These are phyloP conservation scores for Coemansia sp. DNA, from an alignment of 192 early-diverging fungal species.

Conservation along the genomic window DNA sequence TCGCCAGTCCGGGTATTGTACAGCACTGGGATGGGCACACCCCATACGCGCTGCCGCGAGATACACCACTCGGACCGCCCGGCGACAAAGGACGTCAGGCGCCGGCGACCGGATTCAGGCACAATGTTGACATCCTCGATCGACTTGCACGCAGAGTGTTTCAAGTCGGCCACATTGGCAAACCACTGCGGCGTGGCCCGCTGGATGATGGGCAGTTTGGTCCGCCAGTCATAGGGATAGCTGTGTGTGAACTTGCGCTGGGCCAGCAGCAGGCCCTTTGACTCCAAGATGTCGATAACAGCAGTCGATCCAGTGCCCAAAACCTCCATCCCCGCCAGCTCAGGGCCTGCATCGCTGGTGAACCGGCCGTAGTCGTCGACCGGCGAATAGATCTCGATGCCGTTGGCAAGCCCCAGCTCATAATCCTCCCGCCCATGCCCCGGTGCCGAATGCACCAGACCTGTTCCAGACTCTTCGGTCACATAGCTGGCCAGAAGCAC, in stretches of 20 bases:
- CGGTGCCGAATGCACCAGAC: constrained; percentile 78
- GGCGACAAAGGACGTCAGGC: constrained; percentile 59
- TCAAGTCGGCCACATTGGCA: constrained; percentile 61
- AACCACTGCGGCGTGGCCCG: constrained; percentile 83
- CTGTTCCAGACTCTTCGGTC: constrained; percentile 65
- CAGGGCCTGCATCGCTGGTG: constrained; percentile 57
- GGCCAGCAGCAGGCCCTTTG: constrained; percentile 40
- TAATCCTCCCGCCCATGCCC: constrained; percentile 85
- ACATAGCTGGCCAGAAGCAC: constrained; percentile 64
- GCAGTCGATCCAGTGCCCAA: constrained; percentile 54
- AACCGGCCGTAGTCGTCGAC: constrained; percentile 66
- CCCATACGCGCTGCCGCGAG: constrained; percentile 76
- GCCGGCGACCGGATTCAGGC: constrained; percentile 55
- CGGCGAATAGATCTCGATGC: constrained; percentile 61
- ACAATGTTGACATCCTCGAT: constrained; percentile 52
- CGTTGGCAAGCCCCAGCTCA: constrained; percentile 51
- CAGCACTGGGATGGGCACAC: constrained; percentile 73
- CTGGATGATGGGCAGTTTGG: constrained; percentile 70
- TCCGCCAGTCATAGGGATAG: constrained; percentile 83
- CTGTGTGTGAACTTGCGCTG: constrained; percentile 58
- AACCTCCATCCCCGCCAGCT: constrained; percentile 57
- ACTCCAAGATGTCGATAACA: constrained; percentile 52
- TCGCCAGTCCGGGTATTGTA: constrained; percentile 58
- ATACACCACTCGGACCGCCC: constrained; percentile 79
- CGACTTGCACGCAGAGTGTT: constrained; percentile 55